A percentile compares a stretch with the other conserved stretches of the same genome.
Evolutionary conservation across 768 basidiomycete genomes (phyloP).

Genomic region (Phaeolepiota aurea): DNA sequence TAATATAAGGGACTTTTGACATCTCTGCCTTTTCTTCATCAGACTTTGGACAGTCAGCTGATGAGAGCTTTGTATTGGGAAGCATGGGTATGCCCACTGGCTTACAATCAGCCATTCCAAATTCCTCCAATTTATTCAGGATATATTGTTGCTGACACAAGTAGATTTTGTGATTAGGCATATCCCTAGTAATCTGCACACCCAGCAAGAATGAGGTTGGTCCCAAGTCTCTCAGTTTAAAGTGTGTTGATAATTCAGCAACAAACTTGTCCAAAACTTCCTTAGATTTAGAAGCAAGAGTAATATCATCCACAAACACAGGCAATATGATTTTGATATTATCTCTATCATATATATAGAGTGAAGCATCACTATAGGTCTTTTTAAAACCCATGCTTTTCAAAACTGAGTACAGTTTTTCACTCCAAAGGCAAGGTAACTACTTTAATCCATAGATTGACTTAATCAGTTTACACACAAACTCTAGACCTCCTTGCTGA

Average conservation of each 20-base stretch:
- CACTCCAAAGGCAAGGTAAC: conserved; percentile 21
- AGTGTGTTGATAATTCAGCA: background rate
- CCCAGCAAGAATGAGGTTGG: background rate
- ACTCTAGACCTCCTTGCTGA: background rate
- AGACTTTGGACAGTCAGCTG: conserved; percentile 11
- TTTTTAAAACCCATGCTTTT: conserved; percentile 6
- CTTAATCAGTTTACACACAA: conserved; percentile 10
- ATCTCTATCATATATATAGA: conserved; percentile 11
- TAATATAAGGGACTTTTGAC: conserved; percentile 17
- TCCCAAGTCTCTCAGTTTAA: conserved; percentile 1
- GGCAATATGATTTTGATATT: conserved; percentile 15
- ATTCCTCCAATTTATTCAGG: conserved; percentile 15
- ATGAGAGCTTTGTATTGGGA: conserved; percentile 13
- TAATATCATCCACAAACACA: conserved; percentile 12
- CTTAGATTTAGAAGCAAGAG: conserved; percentile 1
- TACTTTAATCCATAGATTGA: conserved; percentile 29
- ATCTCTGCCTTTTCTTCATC: conserved; percentile 14
- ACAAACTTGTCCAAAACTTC: conserved; percentile 1
- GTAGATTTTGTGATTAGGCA: conserved; percentile 8
- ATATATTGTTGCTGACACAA: conserved; percentile 19
- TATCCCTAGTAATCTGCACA: conserved; percentile 3
- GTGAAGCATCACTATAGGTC: conserved; percentile 3
- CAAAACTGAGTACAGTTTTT: conserved; percentile 9
- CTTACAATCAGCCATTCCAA: conserved; percentile 17
- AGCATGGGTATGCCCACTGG: conserved; percentile 22